Conservation (phyloP, 345 rosid species). For the Erucastrum elatum region DNA sequence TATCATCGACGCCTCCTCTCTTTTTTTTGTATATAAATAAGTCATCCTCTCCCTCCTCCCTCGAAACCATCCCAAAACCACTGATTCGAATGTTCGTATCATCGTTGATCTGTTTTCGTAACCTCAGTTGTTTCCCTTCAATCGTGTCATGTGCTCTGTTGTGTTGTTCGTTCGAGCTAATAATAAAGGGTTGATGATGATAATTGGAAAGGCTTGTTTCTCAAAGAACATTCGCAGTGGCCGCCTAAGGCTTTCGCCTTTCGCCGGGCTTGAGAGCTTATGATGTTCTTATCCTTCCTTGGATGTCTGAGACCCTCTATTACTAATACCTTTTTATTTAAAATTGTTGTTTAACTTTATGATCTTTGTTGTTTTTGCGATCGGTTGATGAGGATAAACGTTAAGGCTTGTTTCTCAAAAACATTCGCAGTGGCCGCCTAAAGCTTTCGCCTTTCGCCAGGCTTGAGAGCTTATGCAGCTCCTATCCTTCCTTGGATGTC, state of each 20-base stretch:
- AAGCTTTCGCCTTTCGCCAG: conserved; percentile 73
- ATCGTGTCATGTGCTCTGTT: background rate
- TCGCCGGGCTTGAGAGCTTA: conserved; percentile 30
- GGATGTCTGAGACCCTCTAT: conserved; percentile 34
- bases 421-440: conserved; percentile 91
- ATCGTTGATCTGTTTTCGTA: background rate
- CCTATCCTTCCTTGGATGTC: conserved; percentile 66
- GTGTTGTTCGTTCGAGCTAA: background rate
- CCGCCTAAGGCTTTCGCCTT: conserved; percentile 81
- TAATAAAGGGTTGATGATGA: conserved; percentile 41
- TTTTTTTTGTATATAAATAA: background rate
- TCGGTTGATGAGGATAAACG: conserved; percentile 39
- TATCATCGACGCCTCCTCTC: conserved; percentile 16
- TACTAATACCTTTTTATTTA: no score
- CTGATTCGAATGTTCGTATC: background rate
- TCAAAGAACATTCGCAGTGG: conserved; percentile 88
- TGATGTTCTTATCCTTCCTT: conserved; percentile 41
- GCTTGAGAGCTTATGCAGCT: conserved; percentile 63
- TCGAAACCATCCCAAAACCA: background rate
- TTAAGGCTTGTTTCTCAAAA: conserved; percentile 69
- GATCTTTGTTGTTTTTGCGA: background rate
- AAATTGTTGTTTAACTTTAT: no score
- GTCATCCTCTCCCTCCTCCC: background rate
- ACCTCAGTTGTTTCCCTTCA: background rate
- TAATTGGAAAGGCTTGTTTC: conserved; percentile 63